Percentiles rank a stretch among this genome's conserved stretches.
These are phyloP conservation scores for Ophiostoma fasciatum DNA, from an alignment of 2,329 filamentous ascomycete genomes.

Conservation along the genomic window DNA sequence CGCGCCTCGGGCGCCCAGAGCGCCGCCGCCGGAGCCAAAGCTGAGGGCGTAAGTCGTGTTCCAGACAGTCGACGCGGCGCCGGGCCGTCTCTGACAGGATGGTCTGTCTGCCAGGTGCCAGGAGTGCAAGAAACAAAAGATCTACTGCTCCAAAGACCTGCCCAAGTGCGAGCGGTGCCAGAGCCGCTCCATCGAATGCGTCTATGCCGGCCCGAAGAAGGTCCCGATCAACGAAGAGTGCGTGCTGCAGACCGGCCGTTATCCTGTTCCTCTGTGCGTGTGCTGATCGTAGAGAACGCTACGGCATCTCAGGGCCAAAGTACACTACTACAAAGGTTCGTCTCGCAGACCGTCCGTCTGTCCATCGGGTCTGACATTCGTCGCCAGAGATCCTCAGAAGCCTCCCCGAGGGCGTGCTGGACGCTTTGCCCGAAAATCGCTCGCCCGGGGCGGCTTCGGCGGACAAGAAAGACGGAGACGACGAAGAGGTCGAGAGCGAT, in stretches of 20 bases:
- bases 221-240: conserved; percentile 10
- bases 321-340: conserved; percentile 8
- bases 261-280: neutral
- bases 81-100: neutral
- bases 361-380: too few species aligned
- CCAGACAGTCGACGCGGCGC: neutral
- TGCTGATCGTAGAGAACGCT: conserved; percentile 5
- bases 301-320: conserved; percentile 6
- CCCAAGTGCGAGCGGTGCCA: conserved; percentile 10
- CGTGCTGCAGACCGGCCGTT: neutral
- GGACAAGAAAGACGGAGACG: neutral
- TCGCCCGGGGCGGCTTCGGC: neutral
- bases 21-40: conserved; percentile 4
- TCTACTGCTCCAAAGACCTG: conserved; percentile 10
- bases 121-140: conserved; percentile 10
- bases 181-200: conserved; percentile 6
- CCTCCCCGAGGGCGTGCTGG: neutral
- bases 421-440: too few species aligned
- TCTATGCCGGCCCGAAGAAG: conserved; percentile 10
- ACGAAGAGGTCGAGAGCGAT: neutral
- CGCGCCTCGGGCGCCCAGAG: too few species aligned
- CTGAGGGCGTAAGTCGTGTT: conserved; percentile 3
- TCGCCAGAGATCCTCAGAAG: neutral
- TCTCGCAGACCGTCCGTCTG: too few species aligned
- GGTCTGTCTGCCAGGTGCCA: conserved; percentile 6